Evolutionary conservation across 225 moss, liverwort and hornwort species (phyloP).

Genomic region (Antitrichia curtipendula): DNA sequence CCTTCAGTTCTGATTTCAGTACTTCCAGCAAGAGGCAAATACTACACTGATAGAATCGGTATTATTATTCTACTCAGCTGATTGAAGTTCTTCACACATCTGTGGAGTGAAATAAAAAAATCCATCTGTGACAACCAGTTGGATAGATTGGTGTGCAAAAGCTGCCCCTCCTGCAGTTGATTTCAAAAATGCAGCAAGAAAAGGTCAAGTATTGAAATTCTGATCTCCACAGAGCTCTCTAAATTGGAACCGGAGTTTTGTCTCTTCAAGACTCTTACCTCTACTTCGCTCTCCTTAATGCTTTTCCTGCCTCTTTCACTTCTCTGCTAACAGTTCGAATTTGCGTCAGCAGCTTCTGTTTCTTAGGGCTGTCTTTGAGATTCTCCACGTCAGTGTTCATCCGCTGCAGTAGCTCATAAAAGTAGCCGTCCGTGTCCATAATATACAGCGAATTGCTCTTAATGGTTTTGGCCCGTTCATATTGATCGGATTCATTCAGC

Average conservation of each 20-base stretch:
- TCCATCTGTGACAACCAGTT: not conserved
- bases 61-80: not conserved
- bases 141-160: not conserved
- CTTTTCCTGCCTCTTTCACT: conserved; percentile 59
- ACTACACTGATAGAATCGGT: not conserved
- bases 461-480: conserved; percentile 52
- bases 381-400: conserved; percentile 74
- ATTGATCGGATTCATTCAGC: conserved; percentile 51
- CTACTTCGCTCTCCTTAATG: conserved; percentile 37
- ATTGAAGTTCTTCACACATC: not conserved
- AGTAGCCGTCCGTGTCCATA: conserved; percentile 56
- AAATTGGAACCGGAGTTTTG: not conserved
- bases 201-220: not conserved
- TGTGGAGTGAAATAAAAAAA: not conserved
- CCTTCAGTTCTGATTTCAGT: not conserved
- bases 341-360: conserved; percentile 61
- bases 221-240: not conserved
- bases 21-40: not conserved
- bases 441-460: conserved; percentile 33
- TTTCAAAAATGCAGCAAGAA: not conserved
- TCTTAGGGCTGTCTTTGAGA: conserved; percentile 69
- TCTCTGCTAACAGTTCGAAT: conserved; percentile 66
- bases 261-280: not conserved
- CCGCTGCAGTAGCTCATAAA: conserved; percentile 64
- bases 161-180: not conserved